Evolutionary conservation across 1,139 yeast genomes (phyloP).

Genomic region (Taiozyma onychis): DNA sequence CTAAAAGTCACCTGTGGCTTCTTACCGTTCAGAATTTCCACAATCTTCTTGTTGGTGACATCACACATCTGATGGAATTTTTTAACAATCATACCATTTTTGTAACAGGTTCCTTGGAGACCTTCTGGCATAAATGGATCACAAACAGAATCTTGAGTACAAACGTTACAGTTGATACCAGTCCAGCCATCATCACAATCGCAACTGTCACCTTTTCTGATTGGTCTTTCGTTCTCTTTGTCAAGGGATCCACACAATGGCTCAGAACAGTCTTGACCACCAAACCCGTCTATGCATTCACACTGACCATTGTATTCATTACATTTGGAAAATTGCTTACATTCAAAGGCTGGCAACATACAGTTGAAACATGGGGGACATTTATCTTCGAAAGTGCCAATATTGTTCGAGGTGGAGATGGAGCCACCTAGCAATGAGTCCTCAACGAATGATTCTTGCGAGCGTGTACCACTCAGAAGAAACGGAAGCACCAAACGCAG

Average conservation of each 20-base stretch:
- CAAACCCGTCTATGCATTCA: slow-evolving; percentile 89
- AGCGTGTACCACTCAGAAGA: not conserved
- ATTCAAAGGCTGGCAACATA: slow-evolving; percentile 82
- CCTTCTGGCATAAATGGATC: slow-evolving; percentile 87
- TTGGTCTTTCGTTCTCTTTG: slow-evolving; percentile 57
- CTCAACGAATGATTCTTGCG: not conserved
- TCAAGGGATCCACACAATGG: slow-evolving; percentile 85
- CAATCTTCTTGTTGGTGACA: slow-evolving; percentile 83
- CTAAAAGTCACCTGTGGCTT: slow-evolving; percentile 90
- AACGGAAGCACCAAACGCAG: not conserved
- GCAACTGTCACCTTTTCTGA: slow-evolving; percentile 50
- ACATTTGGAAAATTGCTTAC: slow-evolving; percentile 85
- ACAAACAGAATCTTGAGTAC: slow-evolving; percentile 69
- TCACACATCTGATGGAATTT: slow-evolving; percentile 88
- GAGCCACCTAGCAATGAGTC: not conserved
- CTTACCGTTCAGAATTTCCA: slow-evolving; percentile 71
- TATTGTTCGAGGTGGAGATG: not conserved
- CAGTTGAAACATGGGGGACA: slow-evolving; percentile 94
- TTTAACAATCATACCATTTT: slow-evolving; percentile 80
- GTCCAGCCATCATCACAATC: slow-evolving; percentile 82
- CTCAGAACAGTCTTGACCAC: slow-evolving; percentile 85
- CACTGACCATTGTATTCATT: slow-evolving; percentile 86
- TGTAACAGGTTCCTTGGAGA: slow-evolving; percentile 81
- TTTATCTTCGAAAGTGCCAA: slow-evolving; percentile 26
- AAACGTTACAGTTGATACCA: slow-evolving; percentile 89